These are phyloP conservation scores for Barbarea vulgaris DNA, from an alignment of 345 rosid species.

Conservation along the genomic window DNA sequence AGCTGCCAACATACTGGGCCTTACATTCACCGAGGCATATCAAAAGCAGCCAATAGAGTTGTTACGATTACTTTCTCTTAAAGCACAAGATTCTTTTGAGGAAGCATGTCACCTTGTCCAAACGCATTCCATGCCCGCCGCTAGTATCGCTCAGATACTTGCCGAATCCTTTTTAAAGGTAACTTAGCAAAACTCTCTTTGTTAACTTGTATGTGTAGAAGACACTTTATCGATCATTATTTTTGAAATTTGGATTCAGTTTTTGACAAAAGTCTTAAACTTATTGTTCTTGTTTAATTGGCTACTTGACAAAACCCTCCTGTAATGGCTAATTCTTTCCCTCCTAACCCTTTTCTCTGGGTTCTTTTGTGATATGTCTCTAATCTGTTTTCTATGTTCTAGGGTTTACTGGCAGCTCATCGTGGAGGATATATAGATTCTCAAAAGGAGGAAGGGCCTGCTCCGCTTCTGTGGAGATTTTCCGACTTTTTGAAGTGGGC, in stretches of 20 bases:
- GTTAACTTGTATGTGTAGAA: slow-evolving; percentile 13
- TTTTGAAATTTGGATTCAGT: background rate
- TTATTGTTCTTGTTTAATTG: slow-evolving; percentile 18
- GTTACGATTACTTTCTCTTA: slow-evolving; percentile 91
- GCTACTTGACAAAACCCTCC: slow-evolving; percentile 9
- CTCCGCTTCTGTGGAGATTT: slow-evolving; percentile 96
- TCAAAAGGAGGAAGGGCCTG: slow-evolving; percentile 97
- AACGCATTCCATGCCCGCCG: slow-evolving; percentile 82
- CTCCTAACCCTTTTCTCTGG: slow-evolving; percentile 2
- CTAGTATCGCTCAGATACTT: slow-evolving; percentile 90
- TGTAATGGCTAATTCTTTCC: slow-evolving; percentile 3
- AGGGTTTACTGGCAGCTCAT: slow-evolving; percentile 98
- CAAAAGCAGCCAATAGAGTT: slow-evolving; percentile 83
- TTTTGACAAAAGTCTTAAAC: background rate
- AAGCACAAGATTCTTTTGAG: slow-evolving; percentile 97
- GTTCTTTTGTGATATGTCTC: slow-evolving; percentile 9
- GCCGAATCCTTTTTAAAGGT: slow-evolving; percentile 98
- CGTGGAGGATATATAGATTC: slow-evolving; percentile 98
- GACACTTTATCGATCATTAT: background rate
- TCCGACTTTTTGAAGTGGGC: slow-evolving; percentile 98
- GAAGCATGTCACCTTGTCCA: slow-evolving; percentile 86
- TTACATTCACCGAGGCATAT: slow-evolving; percentile 87
- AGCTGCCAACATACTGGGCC: slow-evolving; percentile 85
- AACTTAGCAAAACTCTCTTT: slow-evolving; percentile 14
- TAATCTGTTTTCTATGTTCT: slow-evolving; percentile 34